Evolutionary conservation across 2,329 filamentous ascomycete species (phyloP), one percentile per base, ranked within the genome.

Genomic region (Aspergillus sp.): DNA sequence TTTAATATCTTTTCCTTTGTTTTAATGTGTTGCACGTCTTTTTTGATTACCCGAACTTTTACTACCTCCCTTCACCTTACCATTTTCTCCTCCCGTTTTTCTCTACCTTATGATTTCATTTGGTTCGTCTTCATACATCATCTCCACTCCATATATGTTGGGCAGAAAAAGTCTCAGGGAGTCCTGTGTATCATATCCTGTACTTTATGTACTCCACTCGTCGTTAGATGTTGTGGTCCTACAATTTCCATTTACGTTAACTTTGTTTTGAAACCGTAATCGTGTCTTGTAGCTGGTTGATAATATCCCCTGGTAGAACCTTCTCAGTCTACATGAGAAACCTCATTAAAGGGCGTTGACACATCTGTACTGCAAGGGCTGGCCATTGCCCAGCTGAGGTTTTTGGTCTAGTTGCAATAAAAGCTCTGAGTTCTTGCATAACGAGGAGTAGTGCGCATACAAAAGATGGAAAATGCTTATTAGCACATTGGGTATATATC

Each of bases 121-220:
- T 52, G 56, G 49, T 55, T 56, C 26, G 42, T 55, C 56, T 36
- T 49, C 52, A 51, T 57, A 62, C 45, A 57, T 61, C 65, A 64
- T 69, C 67, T 69, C 67, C 66, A 67, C 67, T 69, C 67, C 62
- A 67, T 56, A 56, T 60, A 59, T 24, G 36, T 60, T 67, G 64
- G 65, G 61, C 60, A 66, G 59, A 67, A 66, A 67, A 65, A 60
- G 59, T 64, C 63, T 66, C 58, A 61, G 61, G 63, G 65, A 65
- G 65, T 65, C 63, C 62, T 64, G 60, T 67, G 66, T 68, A 68
- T 61, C 66, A 68, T 68, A 68, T 65, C 59, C 54, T 68, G 64
- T 67, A 67, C 57, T 62, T 63, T 64, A 63, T 56, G 56, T 54
- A 49, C 52, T 47, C 50, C 54, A 53, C 49, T 31, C 24, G 49